Conservation (phyloP, 2,329 filamentous ascomycete species). For the Botrytis deweyae region DNA sequence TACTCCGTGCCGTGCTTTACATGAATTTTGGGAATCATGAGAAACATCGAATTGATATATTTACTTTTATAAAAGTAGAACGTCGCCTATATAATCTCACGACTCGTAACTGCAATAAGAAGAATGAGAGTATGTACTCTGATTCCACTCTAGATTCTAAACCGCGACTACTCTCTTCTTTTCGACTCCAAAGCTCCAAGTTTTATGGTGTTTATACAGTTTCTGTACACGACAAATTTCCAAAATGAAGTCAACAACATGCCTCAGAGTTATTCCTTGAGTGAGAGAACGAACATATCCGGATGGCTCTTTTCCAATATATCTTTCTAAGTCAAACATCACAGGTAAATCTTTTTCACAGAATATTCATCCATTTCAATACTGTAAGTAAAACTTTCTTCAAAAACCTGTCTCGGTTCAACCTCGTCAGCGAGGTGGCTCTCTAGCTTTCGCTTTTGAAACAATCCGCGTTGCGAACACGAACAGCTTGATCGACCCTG, state of each 20-base stretch:
- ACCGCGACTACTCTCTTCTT: neutral
- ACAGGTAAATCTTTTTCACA: neutral
- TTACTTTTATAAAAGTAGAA: neutral
- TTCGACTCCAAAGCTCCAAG: neutral
- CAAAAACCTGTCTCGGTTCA: slow-evolving; percentile 1
- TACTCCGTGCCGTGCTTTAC: neutral
- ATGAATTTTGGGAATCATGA: neutral
- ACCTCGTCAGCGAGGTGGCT: neutral
- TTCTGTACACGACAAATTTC: neutral
- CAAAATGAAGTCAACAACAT: neutral
- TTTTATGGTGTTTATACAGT: neutral
- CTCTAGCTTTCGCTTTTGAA: slow-evolving; percentile 13
- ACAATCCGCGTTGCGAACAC: slow-evolving; percentile 13
- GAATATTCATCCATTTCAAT: neutral
- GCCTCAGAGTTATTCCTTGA: neutral
- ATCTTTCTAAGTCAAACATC: neutral
- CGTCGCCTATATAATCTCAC: too few relatives aligned
- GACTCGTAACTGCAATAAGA: neutral
- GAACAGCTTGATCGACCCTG: neutral
- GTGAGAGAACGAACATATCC: neutral
- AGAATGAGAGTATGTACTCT: neutral
- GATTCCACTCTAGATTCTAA: neutral
- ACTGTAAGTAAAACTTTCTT: slow-evolving; percentile 8
- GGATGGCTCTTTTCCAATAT: neutral
- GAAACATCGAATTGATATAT: neutral